A percentile compares a stretch with the other conserved stretches of the same genome.
phyloP scores from a whole-genome alignment of 441 rosid species.

The Erysimum pusillum region DNA sequence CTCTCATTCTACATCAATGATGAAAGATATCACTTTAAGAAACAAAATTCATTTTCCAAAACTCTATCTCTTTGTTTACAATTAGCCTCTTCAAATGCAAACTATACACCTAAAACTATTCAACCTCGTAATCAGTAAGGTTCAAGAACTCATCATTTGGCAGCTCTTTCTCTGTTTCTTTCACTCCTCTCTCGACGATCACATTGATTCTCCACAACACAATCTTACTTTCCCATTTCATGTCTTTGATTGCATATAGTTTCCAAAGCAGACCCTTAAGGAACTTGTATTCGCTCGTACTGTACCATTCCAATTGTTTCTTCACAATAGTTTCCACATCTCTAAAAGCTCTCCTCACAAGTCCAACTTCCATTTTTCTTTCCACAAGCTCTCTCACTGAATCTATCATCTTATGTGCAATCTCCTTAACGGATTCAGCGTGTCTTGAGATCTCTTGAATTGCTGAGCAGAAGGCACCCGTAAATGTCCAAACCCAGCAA shows the following conservation, averaged over 20 bases:
- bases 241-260: slow-evolving; percentile 2
- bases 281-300: slow-evolving; percentile 5
- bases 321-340: slow-evolving; percentile 16
- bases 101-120: neutral
- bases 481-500: slow-evolving; percentile 5
- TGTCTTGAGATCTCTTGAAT: neutral
- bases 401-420: neutral
- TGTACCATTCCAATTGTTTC: slow-evolving; percentile 5
- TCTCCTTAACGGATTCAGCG: neutral
- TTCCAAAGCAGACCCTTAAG: slow-evolving; percentile 6
- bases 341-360: slow-evolving; percentile 31
- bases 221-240: slow-evolving; percentile 21
- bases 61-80: too few relatives aligned
- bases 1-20: too few relatives aligned
- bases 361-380: slow-evolving; percentile 31
- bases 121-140: neutral
- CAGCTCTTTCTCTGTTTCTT: neutral
- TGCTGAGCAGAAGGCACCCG: neutral
- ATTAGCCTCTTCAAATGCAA: too few relatives aligned
- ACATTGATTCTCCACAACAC: slow-evolving; percentile 31
- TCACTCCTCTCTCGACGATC: neutral
- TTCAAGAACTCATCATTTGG: neutral
- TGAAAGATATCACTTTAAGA: too few relatives aligned
- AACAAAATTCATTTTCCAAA: too few relatives aligned
- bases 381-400: slow-evolving; percentile 19